A percentile compares a stretch with the other conserved stretches of the same genome.
Conservation (phyloP, 1,284 basidiomycete genomes). For the Austroboletus novae-zelandiae region DNA sequence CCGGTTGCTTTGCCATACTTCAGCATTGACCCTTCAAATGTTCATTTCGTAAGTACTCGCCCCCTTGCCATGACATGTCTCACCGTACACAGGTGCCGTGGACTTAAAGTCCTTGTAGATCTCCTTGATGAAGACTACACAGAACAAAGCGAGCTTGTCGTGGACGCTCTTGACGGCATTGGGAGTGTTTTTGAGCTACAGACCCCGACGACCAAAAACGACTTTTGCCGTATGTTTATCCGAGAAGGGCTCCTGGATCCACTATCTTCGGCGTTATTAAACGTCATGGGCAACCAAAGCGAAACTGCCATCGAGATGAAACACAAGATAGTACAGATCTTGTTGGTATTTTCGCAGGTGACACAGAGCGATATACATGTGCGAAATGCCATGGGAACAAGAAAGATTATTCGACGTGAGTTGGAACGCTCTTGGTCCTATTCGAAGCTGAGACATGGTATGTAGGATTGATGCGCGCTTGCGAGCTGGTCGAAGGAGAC, state of each 20-base stretch:
- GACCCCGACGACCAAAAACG: constrained; percentile 94
- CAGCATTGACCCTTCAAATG: constrained; percentile 93
- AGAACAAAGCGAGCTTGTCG: constrained; percentile 87
- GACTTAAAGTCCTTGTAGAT: constrained; percentile 90
- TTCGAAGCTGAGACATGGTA: constrained; percentile 8
- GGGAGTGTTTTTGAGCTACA: constrained; percentile 93
- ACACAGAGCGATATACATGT: constrained; percentile 93
- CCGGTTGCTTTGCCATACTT: constrained; percentile 87
- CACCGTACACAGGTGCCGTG: constrained; percentile 70
- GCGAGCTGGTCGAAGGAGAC: constrained; percentile 79
- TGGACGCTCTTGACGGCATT: constrained; percentile 92
- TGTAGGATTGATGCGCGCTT: constrained; percentile 79
- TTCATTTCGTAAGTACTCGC: constrained; percentile 80
- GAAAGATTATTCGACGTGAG: constrained; percentile 87
- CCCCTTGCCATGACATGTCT: background rate
- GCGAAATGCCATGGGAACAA: constrained; percentile 84
- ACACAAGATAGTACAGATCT: constrained; percentile 84
- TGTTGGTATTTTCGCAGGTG: constrained; percentile 93
- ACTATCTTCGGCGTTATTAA: constrained; percentile 83
- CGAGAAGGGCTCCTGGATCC: constrained; percentile 93
- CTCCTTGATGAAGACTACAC: constrained; percentile 95
- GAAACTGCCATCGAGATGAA: constrained; percentile 73
- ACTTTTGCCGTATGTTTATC: constrained; percentile 98
- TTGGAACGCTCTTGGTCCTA: constrained; percentile 15
- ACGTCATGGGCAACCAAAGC: constrained; percentile 78